These are phyloP conservation scores for Xylaria intraflava DNA, from an alignment of 495 filamentous ascomycete genomes.

Conservation along the genomic window DNA sequence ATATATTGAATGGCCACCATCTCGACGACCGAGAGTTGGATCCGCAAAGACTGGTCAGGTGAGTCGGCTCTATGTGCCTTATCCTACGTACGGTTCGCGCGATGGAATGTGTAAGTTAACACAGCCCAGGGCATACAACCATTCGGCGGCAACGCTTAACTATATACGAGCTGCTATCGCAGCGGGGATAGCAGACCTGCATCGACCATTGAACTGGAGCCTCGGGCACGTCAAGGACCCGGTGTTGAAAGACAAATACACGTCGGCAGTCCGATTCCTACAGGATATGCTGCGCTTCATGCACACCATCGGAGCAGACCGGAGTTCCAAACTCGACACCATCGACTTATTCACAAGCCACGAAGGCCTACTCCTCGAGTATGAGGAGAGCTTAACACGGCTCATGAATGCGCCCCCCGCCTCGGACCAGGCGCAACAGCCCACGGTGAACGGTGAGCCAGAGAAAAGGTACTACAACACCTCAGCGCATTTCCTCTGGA, in stretches of 20 bases:
- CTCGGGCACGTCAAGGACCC: conserved; percentile 88
- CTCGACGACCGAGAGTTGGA: conserved; percentile 66
- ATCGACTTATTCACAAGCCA: conserved; percentile 94
- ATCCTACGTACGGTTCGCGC: neutral
- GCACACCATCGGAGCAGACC: conserved; percentile 89
- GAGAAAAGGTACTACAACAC: conserved; percentile 69
- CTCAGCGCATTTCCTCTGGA: conserved; percentile 96
- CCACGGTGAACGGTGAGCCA: neutral
- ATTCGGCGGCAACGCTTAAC: conserved; percentile 89
- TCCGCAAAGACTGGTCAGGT: conserved; percentile 72
- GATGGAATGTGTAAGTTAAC: neutral
- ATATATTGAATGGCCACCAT: conserved; percentile 88
- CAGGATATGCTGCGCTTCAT: conserved; percentile 91
- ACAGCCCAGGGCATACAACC: conserved; percentile 70
- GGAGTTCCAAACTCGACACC: conserved; percentile 75
- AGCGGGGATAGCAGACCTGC: conserved; percentile 87
- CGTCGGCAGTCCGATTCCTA: conserved; percentile 73
- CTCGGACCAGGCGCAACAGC: neutral
- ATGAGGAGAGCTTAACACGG: conserved; percentile 81
- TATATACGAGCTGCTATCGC: conserved; percentile 77
- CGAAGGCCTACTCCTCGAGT: conserved; percentile 89
- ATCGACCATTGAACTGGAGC: conserved; percentile 89
- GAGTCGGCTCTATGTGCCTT: conserved; percentile 5
- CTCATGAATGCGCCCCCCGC: conserved; percentile 57
- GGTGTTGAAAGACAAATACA: conserved; percentile 75